Evolutionary conservation across 768 basidiomycete species (phyloP), one percentile per base, ranked within the genome.

Genomic region (Thelephora ganbajun): DNA sequence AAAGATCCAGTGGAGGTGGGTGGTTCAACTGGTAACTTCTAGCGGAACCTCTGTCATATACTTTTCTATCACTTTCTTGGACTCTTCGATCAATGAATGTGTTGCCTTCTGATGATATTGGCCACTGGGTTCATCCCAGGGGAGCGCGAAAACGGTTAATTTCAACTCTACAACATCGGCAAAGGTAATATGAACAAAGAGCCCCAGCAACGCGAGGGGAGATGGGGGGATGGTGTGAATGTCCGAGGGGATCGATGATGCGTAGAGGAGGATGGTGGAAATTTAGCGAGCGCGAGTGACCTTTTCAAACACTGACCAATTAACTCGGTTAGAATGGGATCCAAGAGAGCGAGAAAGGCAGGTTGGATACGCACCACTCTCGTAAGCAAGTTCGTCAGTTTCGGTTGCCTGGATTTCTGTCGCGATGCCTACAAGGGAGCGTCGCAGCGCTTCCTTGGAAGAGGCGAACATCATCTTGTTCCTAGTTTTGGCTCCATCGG

Each of bases 391-490:
- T 62, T 97, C 91, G 46, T 66, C 68, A 50, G 50, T 66, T 39
- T 90, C 90, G 39, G 85, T 92, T 48, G 77, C 92, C 63, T 97
- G 93, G 48, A 98, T 72, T 62, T 96, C 91, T 43, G 75, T 60
- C 4, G 75, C 70, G 54, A 96, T 73, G 47, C 92, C 94, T 20
- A 75, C 76, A 23, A 98, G 73, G 30, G 74, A 60, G 47, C 73
- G 76, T 57, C 77, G 75, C 53, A 99, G 66, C 4, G 81, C 81
- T 22, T 90, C 85, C 60, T 78, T 82, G 46, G 93, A 97, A 14
- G 89, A 81, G 2, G 94, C 83, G 66, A 77, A 84, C 56, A 96
- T 57, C 92, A 97, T 97, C 80, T 93, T 97, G 60, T 77, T 71
- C 68, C 85, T 91, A 65, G 93, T 73, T 67, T 77, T 85, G 36